Evolutionary conservation across 805 yeast genomes (phyloP).

Genomic region (Blastobotrys americana): DNA sequence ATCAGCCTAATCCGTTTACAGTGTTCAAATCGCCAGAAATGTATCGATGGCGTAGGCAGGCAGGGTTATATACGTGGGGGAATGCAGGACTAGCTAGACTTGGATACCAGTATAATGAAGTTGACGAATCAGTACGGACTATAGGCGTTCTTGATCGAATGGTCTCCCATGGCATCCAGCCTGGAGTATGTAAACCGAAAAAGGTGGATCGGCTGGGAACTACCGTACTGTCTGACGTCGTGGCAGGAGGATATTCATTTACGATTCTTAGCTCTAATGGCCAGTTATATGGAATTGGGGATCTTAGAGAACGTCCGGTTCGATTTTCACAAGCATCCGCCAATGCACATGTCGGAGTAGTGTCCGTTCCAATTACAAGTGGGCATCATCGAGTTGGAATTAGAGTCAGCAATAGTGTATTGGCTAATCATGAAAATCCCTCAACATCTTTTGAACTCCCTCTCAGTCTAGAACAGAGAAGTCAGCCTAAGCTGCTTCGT

Average conservation of each 20-base stretch:
- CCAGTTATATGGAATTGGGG: slow-evolving; percentile 43
- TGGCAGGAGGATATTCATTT: slow-evolving; percentile 61
- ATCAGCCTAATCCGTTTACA: slow-evolving; percentile 37
- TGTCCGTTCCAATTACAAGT: neutral
- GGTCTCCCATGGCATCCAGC: slow-evolving; percentile 1
- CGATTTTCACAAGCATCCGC: slow-evolving; percentile 8
- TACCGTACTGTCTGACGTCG: slow-evolving; percentile 38
- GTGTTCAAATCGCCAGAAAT: slow-evolving; percentile 45
- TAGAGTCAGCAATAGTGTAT: neutral
- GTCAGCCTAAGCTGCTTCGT: neutral
- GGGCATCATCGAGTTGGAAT: neutral
- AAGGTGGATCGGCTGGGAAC: slow-evolving; percentile 33
- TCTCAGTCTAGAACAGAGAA: neutral
- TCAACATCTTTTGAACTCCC: neutral
- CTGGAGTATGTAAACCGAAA: slow-evolving; percentile 36
- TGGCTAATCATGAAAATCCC: neutral
- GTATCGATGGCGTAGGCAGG: slow-evolving; percentile 36
- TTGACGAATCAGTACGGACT: slow-evolving; percentile 1
- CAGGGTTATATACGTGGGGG: slow-evolving; percentile 49
- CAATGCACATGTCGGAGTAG: slow-evolving; percentile 12
- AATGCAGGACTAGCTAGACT: slow-evolving; percentile 38
- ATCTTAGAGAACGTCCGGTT: slow-evolving; percentile 29
- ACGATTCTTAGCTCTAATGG: slow-evolving; percentile 53
- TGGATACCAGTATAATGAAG: slow-evolving; percentile 30
- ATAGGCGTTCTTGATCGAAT: slow-evolving; percentile 10